Evolutionary conservation across 2,329 filamentous ascomycete genomes (phyloP), one percentile per base, ranked within the genome.

Genomic region (Botrytis medusae): DNA sequence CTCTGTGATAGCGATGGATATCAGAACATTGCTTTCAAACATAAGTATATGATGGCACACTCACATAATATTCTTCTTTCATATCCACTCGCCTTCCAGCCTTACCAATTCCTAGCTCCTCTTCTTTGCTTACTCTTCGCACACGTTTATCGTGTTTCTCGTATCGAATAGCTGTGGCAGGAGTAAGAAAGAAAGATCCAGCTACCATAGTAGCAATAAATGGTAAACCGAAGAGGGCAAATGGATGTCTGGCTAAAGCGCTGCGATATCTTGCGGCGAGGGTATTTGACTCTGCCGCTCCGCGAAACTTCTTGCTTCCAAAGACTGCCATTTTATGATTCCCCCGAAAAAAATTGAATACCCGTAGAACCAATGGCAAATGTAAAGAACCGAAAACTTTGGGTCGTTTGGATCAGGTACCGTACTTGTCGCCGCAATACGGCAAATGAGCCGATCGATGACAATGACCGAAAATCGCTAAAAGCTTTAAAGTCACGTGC

Each of bases 121-220:
- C 94, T 74, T 98, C 93, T 78, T 92, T 90, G 74, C 89, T 92
- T 84, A 98, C 83, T 84, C 95, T 92, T 79, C 92, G 89, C 74
- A 98, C 93, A 84, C 93, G 95, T 76, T 94, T 90, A 82, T 99
- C 96, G 80, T 98, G 91, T 75, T 93, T 90, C 84, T 99, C 96
- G 83, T 98, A 99, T 74, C 97, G 89, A 67, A 99, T 86, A 22
- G 97, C 96, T 34, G 97, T 95, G 8, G 95, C 96, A 1, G 95
- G 96, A 0, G 96, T 98, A 67, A 99, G 88, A 79, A 97, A 92
- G 83, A 99, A 99, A 4, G 93, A 97, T 0, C 94, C 95, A 2
- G 92, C 93, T 40, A 99, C 89, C 80, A 99, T 97, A 74, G 97
- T 91, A 73, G 89, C 85, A 77, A 99, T 88, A 83, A 99, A 99